Conservation (phyloP, 2,329 filamentous ascomycete species). For the Aciculosporium take region DNA sequence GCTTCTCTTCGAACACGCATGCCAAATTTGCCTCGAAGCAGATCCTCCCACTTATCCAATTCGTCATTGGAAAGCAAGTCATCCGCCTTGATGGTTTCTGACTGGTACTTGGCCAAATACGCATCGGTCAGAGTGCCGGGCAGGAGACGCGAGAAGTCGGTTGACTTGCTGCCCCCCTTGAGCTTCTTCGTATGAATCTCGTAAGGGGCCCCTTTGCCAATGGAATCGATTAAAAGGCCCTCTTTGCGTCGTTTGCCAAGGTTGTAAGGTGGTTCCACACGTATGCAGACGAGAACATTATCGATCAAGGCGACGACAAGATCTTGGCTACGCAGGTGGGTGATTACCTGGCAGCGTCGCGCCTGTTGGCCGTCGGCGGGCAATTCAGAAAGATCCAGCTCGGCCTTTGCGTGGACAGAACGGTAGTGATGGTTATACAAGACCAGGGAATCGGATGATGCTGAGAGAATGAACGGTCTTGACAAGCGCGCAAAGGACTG, state of each 20-base stretch:
- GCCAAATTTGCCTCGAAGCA: slow-evolving; percentile 35
- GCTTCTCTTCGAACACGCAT: slow-evolving; percentile 20
- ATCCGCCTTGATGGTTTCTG: slow-evolving; percentile 33
- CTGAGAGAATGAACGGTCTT: slow-evolving; percentile 48
- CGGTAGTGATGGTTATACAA: slow-evolving; percentile 58
- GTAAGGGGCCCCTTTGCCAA: slow-evolving; percentile 46
- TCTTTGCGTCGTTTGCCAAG: slow-evolving; percentile 42
- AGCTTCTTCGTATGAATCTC: slow-evolving; percentile 22
- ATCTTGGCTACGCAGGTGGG: slow-evolving; percentile 52
- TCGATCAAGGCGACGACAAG: slow-evolving; percentile 51
- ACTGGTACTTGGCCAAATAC: slow-evolving; percentile 31
- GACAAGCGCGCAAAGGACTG: slow-evolving; percentile 54
- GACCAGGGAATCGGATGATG: slow-evolving; percentile 40
- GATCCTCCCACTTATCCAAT: slow-evolving; percentile 33
- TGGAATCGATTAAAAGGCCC: slow-evolving; percentile 57
- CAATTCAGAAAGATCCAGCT: slow-evolving; percentile 29
- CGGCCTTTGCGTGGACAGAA: slow-evolving; percentile 38
- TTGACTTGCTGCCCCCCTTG: slow-evolving; percentile 17
- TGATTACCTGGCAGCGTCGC: slow-evolving; percentile 31
- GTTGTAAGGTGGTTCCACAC: slow-evolving; percentile 47
- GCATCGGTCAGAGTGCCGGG: slow-evolving; percentile 37
- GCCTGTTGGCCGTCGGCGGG: slow-evolving; percentile 21
- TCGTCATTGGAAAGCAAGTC: slow-evolving; percentile 31
- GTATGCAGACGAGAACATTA: slow-evolving; percentile 51
- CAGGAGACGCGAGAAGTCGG: slow-evolving; percentile 22